Base-by-base conservation (phyloP, 2,329 filamentous ascomycete genomes). In the Penicillium sp. region DNA sequence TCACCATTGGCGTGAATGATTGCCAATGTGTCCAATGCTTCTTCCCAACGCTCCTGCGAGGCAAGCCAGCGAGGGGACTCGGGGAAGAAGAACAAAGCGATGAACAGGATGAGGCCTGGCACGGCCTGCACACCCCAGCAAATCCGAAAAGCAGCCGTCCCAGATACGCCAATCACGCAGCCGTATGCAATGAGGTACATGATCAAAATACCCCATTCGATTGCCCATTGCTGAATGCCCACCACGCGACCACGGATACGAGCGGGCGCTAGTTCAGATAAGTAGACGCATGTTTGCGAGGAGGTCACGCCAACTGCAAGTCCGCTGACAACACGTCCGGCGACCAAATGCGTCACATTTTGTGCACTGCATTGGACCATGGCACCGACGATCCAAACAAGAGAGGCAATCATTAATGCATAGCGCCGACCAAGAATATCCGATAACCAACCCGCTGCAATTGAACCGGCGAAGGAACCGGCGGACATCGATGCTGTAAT, bases 121-220 rank as follows among this genome's bases (percentile, higher is more conserved):
- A 88, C 71, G 57, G 84, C 84, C 64, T 88, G 86, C 6, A 86
- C 76, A 41, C 82, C 85, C 85, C 86, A 88, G 19, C 85, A 83
- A 2, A 85, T 80, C 15, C 86, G 76, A 74, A 85, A 86, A 4
- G 81, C 77, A 1, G 78, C 75, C 0, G 76, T 66, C 6, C 79
- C 76, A 0, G 71, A 55, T 1, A 74, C 62, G 4, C 71, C 69
- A 10, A 72, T 62, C 7, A 68, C 68, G 46, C 73, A 76, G 15
- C 74, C 74, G 53, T 76, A 75, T 8, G 74, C 74, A 45, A 78
- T 71, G 50, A 78, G 57, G 54, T 75, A 78, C 76, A 78, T 78
- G 58, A 78, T 76, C 23, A 78, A 56, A 19, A 78, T 78, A 56
- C 72, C 72, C 71, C 75, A 77, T 69, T 77, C 75, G 29, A 78